Conservation (phyloP, 148 eudicot species). For the Pharnaceum exiguum region DNA sequence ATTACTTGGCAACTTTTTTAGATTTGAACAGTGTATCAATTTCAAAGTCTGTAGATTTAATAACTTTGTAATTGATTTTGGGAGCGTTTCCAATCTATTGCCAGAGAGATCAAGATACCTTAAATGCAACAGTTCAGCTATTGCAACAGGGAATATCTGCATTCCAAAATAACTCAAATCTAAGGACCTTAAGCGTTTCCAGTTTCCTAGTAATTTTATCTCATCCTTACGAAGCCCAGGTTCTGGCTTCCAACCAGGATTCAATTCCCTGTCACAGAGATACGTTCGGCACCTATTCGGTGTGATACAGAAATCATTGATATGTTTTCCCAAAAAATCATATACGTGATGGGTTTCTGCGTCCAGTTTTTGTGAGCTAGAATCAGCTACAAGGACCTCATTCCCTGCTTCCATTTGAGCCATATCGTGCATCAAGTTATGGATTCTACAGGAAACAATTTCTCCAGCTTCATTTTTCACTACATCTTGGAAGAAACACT, state of each 20-base stretch:
- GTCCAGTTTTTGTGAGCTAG: background rate
- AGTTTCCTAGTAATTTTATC: background rate
- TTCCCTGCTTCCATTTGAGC: background rate
- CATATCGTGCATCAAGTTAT: slow-evolving; percentile 11
- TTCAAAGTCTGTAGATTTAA: background rate
- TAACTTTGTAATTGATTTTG: background rate
- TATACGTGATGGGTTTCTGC: background rate
- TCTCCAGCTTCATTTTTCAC: background rate
- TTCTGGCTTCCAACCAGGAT: background rate
- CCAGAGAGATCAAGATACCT: background rate
- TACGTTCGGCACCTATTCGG: no score
- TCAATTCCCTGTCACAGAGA: no score
- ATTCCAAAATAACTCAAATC: background rate
- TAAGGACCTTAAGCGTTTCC: background rate
- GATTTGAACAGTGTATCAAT: background rate
- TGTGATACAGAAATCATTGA: no score
- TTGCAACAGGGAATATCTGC: background rate
- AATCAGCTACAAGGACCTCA: background rate
- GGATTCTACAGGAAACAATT: slow-evolving; percentile 10
- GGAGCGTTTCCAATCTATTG: background rate
- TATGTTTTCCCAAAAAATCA: no score
- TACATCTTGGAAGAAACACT: slow-evolving; percentile 15
- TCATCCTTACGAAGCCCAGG: no score
- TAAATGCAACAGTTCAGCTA: background rate
- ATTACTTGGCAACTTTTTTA: background rate